phyloP scores from a whole-genome alignment of 2,329 filamentous ascomycete genomes.

The Zalaria obscura region DNA sequence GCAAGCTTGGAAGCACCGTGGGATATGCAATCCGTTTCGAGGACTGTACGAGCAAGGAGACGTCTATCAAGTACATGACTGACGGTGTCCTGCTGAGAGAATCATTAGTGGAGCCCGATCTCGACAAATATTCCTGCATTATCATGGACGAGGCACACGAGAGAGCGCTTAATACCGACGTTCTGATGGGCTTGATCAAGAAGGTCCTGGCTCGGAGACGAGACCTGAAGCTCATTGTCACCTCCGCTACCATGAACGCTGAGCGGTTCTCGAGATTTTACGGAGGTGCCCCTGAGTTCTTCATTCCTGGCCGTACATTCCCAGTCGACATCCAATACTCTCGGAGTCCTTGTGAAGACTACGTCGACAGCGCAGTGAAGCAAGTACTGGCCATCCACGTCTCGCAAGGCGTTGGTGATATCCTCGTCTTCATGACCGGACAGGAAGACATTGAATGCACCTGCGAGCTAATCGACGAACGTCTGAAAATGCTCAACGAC shows the following conservation, averaged over 20 bases:
- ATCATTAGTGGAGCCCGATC: conserved; percentile 78
- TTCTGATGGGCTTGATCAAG: conserved; percentile 94
- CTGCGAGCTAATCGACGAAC: conserved; percentile 80
- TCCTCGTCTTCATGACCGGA: conserved; percentile 97
- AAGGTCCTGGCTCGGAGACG: conserved; percentile 82
- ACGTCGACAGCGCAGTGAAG: conserved; percentile 92
- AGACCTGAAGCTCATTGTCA: conserved; percentile 92
- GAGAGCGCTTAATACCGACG: conserved; percentile 88
- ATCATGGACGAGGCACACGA: conserved; percentile 99
- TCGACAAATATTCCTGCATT: conserved; percentile 93
- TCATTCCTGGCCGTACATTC: conserved; percentile 90
- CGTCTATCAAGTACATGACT: conserved; percentile 97
- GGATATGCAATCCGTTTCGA: conserved; percentile 98
- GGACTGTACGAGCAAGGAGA: conserved; percentile 92
- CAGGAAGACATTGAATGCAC: conserved; percentile 98
- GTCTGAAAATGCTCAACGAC: conserved; percentile 79
- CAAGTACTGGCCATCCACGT: conserved; percentile 94
- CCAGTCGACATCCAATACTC: conserved; percentile 96
- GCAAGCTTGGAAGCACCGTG: conserved; percentile 71
- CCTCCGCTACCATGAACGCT: conserved; percentile 96
- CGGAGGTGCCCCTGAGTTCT: conserved; percentile 88
- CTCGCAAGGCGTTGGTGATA: conserved; percentile 83
- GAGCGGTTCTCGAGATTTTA: conserved; percentile 94
- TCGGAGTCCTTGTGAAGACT: conserved; percentile 88
- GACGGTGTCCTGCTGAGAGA: conserved; percentile 90